These are phyloP conservation scores for Davidsoniella neocaledoniae DNA, from an alignment of 2,329 filamentous ascomycete genomes.

Conservation along the genomic window DNA sequence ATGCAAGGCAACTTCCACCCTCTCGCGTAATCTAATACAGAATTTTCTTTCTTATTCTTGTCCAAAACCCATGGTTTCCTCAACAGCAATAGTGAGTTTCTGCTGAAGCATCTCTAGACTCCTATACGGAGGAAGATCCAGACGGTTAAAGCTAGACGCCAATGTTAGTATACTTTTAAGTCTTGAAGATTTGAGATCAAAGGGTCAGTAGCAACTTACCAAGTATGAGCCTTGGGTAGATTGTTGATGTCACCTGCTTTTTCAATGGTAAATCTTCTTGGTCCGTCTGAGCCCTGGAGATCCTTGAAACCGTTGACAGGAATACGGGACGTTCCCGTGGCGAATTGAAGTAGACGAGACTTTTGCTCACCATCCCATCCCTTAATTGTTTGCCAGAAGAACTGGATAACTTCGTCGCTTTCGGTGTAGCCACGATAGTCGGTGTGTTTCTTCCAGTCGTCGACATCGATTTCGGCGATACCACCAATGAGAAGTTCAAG, in stretches of 20 bases:
- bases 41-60: conserved; percentile 52
- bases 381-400: conserved; percentile 97
- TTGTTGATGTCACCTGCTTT: conserved; percentile 86
- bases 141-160: conserved; percentile 68
- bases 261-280: conserved; percentile 90
- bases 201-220: conserved; percentile 41
- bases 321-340: conserved; percentile 92
- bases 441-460: conserved; percentile 99
- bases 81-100: conserved; percentile 91
- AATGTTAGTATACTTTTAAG: conserved; percentile 13
- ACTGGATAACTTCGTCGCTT: conserved; percentile 89
- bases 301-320: conserved; percentile 99
- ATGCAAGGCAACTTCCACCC: no score
- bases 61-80: conserved; percentile 97
- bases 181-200: not conserved
- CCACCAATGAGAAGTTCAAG: conserved; percentile 91
- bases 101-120: conserved; percentile 64
- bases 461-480: conserved; percentile 98
- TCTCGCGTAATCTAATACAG: no score
- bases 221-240: conserved; percentile 92
- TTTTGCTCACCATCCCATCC: conserved; percentile 98
- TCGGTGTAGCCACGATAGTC: conserved; percentile 98
- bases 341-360: conserved; percentile 87
- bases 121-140: conserved; percentile 91
- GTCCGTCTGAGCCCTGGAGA: conserved; percentile 89